Conservation (phyloP, 202 grass and related monocot genomes). For the Carex arenaria region DNA sequence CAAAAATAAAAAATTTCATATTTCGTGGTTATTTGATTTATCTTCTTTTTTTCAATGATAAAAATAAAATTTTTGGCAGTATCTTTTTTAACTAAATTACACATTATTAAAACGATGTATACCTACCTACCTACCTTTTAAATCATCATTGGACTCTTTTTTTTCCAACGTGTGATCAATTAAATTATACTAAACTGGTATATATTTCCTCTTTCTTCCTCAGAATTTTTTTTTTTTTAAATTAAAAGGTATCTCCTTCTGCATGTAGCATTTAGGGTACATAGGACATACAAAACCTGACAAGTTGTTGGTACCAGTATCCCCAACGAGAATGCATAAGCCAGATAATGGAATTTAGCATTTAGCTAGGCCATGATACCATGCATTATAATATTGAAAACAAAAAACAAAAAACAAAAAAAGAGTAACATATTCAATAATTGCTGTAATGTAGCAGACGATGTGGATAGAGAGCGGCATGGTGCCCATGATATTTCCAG, state of each 20-base stretch:
- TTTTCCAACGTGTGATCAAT: neutral
- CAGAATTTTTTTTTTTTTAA: no score
- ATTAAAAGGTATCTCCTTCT: neutral
- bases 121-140: neutral
- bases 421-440: neutral
- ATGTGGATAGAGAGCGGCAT: constrained; percentile 81
- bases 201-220: neutral
- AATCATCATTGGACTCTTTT: neutral
- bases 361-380: neutral
- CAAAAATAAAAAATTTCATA: no score
- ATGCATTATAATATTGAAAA: neutral
- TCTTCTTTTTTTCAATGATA: no score
- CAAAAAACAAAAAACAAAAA: neutral
- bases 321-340: neutral
- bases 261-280: neutral
- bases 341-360: neutral
- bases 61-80: no score
- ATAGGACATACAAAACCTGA: neutral
- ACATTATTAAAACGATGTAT: no score
- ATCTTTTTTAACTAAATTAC: no score
- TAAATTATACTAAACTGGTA: neutral
- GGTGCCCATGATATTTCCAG: constrained; percentile 72
- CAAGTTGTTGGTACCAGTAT: neutral
- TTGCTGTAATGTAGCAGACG: constrained; percentile 42
- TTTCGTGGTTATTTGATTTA: no score